Conservation (phyloP, 192 early-diverging fungal genomes). For the Coemansia reversa region DNA sequence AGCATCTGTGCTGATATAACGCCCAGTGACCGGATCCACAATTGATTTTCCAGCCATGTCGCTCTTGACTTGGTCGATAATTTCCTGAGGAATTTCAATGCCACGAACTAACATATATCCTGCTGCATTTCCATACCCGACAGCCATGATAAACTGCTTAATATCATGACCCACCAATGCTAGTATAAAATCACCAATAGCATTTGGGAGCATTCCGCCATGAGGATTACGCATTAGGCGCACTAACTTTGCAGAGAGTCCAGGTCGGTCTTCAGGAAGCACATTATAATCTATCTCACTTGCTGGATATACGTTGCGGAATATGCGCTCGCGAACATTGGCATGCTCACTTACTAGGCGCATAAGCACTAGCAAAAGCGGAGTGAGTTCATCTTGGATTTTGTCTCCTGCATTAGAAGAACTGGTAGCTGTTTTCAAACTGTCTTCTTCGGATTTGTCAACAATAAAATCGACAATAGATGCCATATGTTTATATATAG, state of each 20-base stretch:
- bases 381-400: conserved; percentile 29
- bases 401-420: background rate
- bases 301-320: conserved; percentile 27
- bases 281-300: conserved; percentile 12
- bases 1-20: conserved; percentile 54
- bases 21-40: conserved; percentile 92
- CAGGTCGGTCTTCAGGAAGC: conserved; percentile 41
- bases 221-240: conserved; percentile 35
- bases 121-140: conserved; percentile 93
- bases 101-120: conserved; percentile 83
- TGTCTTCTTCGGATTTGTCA: background rate
- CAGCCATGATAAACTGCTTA: conserved; percentile 50
- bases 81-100: conserved; percentile 53
- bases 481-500: conserved; percentile 12
- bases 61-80: conserved; percentile 31
- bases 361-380: conserved; percentile 35
- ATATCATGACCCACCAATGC: conserved; percentile 42
- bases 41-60: background rate
- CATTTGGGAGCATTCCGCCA: conserved; percentile 38
- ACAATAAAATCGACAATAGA: conserved; percentile 12
- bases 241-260: conserved; percentile 30
- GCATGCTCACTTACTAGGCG: conserved; percentile 35
- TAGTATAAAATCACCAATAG: conserved; percentile 43
- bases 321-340: conserved; percentile 23
- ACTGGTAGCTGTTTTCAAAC: background rate